Conservation (phyloP, 768 basidiomycete genomes). For the Psilocybe azurescens region DNA sequence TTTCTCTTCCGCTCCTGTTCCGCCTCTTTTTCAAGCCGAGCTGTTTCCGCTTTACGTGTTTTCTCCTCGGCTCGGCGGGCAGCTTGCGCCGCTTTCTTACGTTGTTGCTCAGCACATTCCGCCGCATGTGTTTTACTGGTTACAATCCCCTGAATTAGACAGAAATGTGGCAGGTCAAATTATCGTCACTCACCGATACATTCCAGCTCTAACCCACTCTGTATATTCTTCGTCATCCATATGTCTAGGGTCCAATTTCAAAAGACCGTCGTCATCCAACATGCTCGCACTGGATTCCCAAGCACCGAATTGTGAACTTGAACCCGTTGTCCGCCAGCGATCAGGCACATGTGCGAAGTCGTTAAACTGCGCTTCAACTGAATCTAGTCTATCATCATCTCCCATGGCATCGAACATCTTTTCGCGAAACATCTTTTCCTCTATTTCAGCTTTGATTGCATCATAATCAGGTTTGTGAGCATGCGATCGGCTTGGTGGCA, state of each 20-base stretch:
- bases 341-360: constrained; percentile 75
- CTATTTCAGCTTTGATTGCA: constrained; percentile 54
- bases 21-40: constrained; percentile 51
- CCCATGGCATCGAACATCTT: constrained; percentile 76
- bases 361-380: constrained; percentile 66
- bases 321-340: constrained; percentile 56
- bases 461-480: constrained; percentile 49
- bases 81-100: constrained; percentile 55
- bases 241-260: constrained; percentile 46
- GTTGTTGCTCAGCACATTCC: constrained; percentile 67
- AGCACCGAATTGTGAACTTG: constrained; percentile 24
- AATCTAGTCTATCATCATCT: constrained; percentile 74
- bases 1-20: constrained; percentile 57
- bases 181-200: constrained; percentile 69
- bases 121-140: constrained; percentile 69
- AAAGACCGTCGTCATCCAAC: constrained; percentile 39
- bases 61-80: constrained; percentile 61
- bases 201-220: constrained; percentile 84
- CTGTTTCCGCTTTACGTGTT: constrained; percentile 57
- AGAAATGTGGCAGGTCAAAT: background rate
- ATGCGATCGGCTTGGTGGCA: constrained; percentile 18
- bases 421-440: constrained; percentile 71
- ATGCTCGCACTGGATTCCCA: constrained; percentile 26
- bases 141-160: constrained; percentile 11
- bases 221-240: constrained; percentile 92